phyloP scores from a whole-genome alignment of 345 rosid species.

The Fremontodendron californicum region DNA sequence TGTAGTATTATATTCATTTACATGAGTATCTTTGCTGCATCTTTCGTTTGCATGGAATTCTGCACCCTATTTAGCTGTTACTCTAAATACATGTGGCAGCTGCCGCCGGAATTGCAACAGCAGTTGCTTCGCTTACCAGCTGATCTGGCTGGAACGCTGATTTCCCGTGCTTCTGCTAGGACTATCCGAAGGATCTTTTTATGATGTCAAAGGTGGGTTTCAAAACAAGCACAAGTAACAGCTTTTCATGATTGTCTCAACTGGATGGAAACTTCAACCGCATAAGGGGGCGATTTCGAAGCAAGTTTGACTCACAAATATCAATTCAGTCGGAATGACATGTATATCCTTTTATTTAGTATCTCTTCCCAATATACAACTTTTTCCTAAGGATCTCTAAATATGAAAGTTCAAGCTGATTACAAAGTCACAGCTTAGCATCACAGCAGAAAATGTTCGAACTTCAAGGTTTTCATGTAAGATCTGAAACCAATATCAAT shows the following conservation, averaged over 20 bases:
- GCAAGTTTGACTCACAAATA: neutral
- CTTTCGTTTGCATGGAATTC: neutral
- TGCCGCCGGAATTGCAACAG: slow-evolving; percentile 75
- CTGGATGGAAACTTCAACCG: neutral
- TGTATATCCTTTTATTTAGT: neutral
- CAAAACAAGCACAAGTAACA: neutral
- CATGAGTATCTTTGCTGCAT: neutral
- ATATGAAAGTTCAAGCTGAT: neutral
- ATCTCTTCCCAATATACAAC: neutral
- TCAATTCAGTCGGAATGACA: neutral
- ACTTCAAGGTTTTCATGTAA: neutral
- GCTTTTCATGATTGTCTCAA: neutral
- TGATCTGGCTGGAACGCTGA: slow-evolving; percentile 64
- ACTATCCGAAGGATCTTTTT: slow-evolving; percentile 66
- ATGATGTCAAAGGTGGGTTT: slow-evolving; percentile 24
- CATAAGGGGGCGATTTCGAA: neutral
- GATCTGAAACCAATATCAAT: neutral
- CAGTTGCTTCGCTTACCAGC: slow-evolving; percentile 67
- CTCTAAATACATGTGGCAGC: slow-evolving; percentile 36
- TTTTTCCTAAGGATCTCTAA: neutral
- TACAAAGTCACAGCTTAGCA: neutral
- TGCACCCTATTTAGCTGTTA: neutral
- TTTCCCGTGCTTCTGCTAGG: slow-evolving; percentile 75
- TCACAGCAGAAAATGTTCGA: neutral
- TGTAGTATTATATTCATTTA: neutral